These are phyloP conservation scores for Monascus purpureus DNA, from an alignment of 495 filamentous ascomycete species.

Conservation along the genomic window DNA sequence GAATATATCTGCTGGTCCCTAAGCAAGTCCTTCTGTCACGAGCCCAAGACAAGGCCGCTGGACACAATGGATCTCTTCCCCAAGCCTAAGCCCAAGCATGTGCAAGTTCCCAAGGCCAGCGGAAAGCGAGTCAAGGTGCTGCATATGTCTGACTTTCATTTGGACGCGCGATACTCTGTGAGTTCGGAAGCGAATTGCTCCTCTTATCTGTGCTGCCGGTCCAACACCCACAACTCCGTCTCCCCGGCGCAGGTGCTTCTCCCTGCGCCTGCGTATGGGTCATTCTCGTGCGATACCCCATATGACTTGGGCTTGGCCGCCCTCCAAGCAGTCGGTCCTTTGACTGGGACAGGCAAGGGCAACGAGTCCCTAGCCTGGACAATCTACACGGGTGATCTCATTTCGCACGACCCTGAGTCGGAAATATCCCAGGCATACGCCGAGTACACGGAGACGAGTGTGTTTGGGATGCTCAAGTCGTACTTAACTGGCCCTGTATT, in stretches of 20 bases:
- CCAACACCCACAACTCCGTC: constrained; percentile 23
- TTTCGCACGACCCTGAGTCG: constrained; percentile 35
- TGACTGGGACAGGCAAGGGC: constrained; percentile 26
- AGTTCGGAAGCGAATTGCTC: constrained; percentile 44
- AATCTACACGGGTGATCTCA: constrained; percentile 43
- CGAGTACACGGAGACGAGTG: constrained; percentile 34
- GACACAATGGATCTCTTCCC: constrained; percentile 34
- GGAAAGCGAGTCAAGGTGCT: constrained; percentile 43
- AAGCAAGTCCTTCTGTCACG: constrained; percentile 29
- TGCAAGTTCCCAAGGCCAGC: constrained; percentile 25
- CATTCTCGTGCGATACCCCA: constrained; percentile 42
- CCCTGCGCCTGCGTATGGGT: constrained; percentile 40
- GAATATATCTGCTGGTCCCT: constrained; percentile 43
- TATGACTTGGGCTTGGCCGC: constrained; percentile 44
- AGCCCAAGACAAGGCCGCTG: constrained; percentile 27
- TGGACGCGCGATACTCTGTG: constrained; percentile 43
- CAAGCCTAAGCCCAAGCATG: constrained; percentile 38
- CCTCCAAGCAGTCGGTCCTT: constrained; percentile 39
- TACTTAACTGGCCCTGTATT: constrained; percentile 44
- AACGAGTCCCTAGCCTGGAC: constrained; percentile 31
- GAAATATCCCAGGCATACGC: constrained; percentile 33
- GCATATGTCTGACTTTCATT: constrained; percentile 46
- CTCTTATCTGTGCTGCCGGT: constrained; percentile 37
- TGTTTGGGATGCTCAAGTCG: constrained; percentile 39
- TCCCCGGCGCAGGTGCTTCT: constrained; percentile 17